Evolutionary conservation across 2,329 filamentous ascomycete genomes (phyloP), one percentile per base, ranked within the genome.

Genomic region (Aspergillus calidoustus): DNA sequence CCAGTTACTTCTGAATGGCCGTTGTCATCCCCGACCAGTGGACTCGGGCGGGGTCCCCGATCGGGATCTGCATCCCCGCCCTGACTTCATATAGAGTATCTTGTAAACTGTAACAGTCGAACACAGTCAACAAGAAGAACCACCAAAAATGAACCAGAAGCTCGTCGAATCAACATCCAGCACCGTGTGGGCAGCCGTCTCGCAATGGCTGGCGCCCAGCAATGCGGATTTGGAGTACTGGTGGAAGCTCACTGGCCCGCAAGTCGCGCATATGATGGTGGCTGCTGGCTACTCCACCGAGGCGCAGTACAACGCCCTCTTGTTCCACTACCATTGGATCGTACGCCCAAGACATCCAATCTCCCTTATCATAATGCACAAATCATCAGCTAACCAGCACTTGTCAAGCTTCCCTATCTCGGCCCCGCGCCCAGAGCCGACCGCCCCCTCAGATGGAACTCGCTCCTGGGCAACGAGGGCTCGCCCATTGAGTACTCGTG

Each of bases 401-500:
- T 3, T 13, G 7, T 23, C n/a, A 22, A 55, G 53, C 22, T 55
- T 7, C 53, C 53, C 0, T 46, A 47, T 11, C 30, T 55, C 23
- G 53, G 53, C 43, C 53, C 53, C 3, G 41, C n/a, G 4, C 53
- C 41, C 6, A 25, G n/a, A 7, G 41, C 53, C 2, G 41, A 55
- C 43, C 23, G 41, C 17, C 25, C 13, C 13, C 41, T 46, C 13
- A 30, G 31, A 25, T 55, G 53, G 53, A 25, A 19, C 2, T 46
- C 54, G 7, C 31, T 43, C 1, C 30, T 50, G 17, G 46, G 31
- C 7, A 9, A 46, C 7, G 48, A 58, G 6, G 48, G 56, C 2
- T n/a, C 56, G 2, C 56, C 56, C 4, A 46, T 58, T 17, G 38
- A 52, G 6, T 58, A 58, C 48, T 46, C 22, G 13, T 58, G 48